A percentile compares a stretch with the other conserved stretches of the same genome.
Evolutionary conservation across 2,329 filamentous ascomycete species (phyloP).

Genomic region (Ampelomyces quisqualis): DNA sequence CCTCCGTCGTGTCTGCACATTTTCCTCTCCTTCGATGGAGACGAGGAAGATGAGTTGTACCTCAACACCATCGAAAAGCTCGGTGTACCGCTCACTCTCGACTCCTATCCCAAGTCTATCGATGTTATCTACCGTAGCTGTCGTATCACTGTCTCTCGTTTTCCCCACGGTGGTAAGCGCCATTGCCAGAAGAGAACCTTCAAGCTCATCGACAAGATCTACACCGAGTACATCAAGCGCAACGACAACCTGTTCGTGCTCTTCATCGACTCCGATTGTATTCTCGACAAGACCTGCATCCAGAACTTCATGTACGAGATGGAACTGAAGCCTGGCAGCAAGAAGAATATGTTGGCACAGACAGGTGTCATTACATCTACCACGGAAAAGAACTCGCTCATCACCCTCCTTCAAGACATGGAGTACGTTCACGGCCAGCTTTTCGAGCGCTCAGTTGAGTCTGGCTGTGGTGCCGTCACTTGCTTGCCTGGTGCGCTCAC

Average conservation of each 20-base stretch:
- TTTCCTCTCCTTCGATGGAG: conserved; percentile 93
- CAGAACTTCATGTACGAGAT: conserved; percentile 99
- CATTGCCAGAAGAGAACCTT: conserved; percentile 93
- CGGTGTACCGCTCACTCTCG: conserved; percentile 74
- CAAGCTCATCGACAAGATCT: conserved; percentile 89
- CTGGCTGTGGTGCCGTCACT: conserved; percentile 88
- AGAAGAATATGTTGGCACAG: conserved; percentile 93
- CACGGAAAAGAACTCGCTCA: conserved; percentile 80
- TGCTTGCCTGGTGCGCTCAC: conserved; percentile 94
- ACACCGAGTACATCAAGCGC: conserved; percentile 78
- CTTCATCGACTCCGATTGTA: conserved; percentile 97
- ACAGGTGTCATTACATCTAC: conserved; percentile 96
- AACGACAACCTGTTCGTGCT: conserved; percentile 94
- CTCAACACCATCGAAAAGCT: conserved; percentile 81
- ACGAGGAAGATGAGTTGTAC: conserved; percentile 84
- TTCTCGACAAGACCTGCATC: conserved; percentile 84
- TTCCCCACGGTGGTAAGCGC: conserved; percentile 89
- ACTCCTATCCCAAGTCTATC: conserved; percentile 83
- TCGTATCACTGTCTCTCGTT: conserved; percentile 86
- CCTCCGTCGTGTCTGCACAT: conserved; percentile 89
- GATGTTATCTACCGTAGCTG: conserved; percentile 82
- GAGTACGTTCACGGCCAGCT: conserved; percentile 97
- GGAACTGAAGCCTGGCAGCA: conserved; percentile 92
- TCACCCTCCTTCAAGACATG: conserved; percentile 94
- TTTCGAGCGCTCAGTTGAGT: conserved; percentile 94